Base-by-base conservation (phyloP, 2,329 filamentous ascomycete species). In the Trichoderma sp. region DNA sequence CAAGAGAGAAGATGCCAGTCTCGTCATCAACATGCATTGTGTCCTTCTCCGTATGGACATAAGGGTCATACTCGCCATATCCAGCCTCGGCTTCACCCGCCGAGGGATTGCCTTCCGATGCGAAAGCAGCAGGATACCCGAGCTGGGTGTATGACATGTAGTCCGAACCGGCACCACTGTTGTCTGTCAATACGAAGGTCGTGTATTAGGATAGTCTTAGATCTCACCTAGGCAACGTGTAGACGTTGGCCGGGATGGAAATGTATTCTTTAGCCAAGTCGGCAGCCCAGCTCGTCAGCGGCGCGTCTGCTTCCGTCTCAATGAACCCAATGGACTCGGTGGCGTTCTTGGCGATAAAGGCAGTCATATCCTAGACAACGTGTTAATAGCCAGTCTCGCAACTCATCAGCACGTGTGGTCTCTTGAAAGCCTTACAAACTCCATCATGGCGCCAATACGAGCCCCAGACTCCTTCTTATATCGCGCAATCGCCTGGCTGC, bases 381-480 rank as follows among this genome's bases (percentile, higher is more conserved):
- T 95, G 41, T 65, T 48, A 61, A 10, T 44, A 14, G 3, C 14
- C 10, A n/a, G 9, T 19, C 6, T 19, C 5, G 34, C 4, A 14
- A 21, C 28, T 52, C 12, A 39, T 14, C 12, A 21, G 6, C 5
- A 3, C 10, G 1, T 34, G 17, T 21, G 12, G 5, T 43, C 85
- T 88, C 80, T 95, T 86, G 2, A 17, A 30, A 51, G 14, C 69
- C 72, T 66, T 52, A 75, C 73, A 67, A 78, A 77, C 75, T 92
- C 89, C 67, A 92, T 81, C 90, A 92, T 92, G 43, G 89, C 89
- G 68, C 88, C 90, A 69, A 92, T 82, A 56, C 86, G 81, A 7
- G 83, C 82, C 47, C 83, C 82, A 47, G 84, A 78, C 70, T 85
- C 83, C 74, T 86, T 84, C 75, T 92, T 92, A 15, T 83, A 80